Base-by-base conservation (phyloP, 2,329 filamentous ascomycete species). In the Stagonosporopsis vannaccii region DNA sequence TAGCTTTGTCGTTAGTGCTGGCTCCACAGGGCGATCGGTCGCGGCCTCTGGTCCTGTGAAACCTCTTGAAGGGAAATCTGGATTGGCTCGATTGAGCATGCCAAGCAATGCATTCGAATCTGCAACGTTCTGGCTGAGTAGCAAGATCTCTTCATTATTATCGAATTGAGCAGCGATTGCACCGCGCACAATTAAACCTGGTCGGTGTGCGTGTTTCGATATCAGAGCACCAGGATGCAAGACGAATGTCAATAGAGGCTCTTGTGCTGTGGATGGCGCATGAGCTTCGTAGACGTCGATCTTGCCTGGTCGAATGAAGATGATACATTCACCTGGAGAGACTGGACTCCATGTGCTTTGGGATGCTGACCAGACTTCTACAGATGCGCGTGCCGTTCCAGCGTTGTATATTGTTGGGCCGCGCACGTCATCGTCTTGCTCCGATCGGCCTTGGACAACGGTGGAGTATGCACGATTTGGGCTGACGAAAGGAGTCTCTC, bases 401-500 rank as follows among this genome's bases (percentile, higher is more conserved):
- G 56, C 56, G 15, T 55, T 13, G 39, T 44, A 33, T 5, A 40
- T 45, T 1, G 56, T 54, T 15, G 56, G 44, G n/a, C 44, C 60
- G 44, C 59, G 25, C 8, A 49, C 52, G 25, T 36, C 33, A 7
- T 25, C 33, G 15, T 61, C 36, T 17, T 52, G 47, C 25, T 45
- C 22, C 6, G 50, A 11, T 23, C 53, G 44, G 12, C 49, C 43
- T 32, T 44, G 48, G 7, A 43, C 33, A 13, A 57, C 26, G n/a
- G 58, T 47, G 11, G 49, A 49, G 37, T 63, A 66, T 7, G 61
- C 56, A 42, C 55, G 55, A 23, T 65, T 61, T 6, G 47, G 53
- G 22, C 57, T 65, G 23, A 70, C 60, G 41, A 68, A 71, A 9
- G 66, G 61, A 20, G 40, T 55, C 12, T 35, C 54, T 36, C 65